Percentiles rank a stretch among this genome's conserved stretches.
Conservation (phyloP, 2,329 filamentous ascomycete species). For the Colletotrichum chrysophilum region DNA sequence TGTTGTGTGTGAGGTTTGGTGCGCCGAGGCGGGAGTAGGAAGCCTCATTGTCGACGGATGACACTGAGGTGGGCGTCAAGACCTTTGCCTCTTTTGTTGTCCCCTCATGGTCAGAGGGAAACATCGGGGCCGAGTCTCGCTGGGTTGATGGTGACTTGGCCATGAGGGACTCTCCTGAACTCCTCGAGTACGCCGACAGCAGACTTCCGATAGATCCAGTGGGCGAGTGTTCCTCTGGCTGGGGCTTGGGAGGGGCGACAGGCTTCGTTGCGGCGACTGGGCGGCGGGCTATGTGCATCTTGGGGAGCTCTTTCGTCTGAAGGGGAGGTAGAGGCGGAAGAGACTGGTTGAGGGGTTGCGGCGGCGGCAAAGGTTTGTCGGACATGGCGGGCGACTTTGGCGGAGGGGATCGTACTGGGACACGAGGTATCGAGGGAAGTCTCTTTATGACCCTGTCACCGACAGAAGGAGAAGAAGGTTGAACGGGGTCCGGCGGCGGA, state of each 20-base stretch:
- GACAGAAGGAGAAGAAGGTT: neutral
- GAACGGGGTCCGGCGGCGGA: neutral
- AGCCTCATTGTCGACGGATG: conserved; percentile 2
- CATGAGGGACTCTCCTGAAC: conserved; percentile 48
- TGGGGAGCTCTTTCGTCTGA: conserved; percentile 23
- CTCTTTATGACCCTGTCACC: conserved; percentile 9
- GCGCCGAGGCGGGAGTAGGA: neutral
- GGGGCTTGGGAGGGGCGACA: neutral
- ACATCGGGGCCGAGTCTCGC: conserved; percentile 27
- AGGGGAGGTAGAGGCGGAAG: conserved; percentile 30
- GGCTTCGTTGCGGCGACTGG: conserved; percentile 9
- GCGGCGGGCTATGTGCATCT: conserved; percentile 2
- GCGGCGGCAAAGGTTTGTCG: conserved; percentile 23
- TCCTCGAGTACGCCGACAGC: conserved; percentile 59
- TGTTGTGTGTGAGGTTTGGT: conserved; percentile 12
- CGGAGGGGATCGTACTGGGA: neutral
- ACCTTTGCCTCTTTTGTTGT: conserved; percentile 1
- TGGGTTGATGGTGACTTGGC: conserved; percentile 36
- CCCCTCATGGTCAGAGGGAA: conserved; percentile 14
- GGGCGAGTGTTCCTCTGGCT: neutral
- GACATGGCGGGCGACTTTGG: conserved; percentile 11
- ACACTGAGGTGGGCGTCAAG: neutral
- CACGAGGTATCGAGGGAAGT: conserved; percentile 22
- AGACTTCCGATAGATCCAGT: conserved; percentile 56
- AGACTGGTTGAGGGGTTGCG: conserved; percentile 32